These are phyloP conservation scores for Penicillium paradoxum DNA, from an alignment of 495 filamentous ascomycete species.

Conservation along the genomic window DNA sequence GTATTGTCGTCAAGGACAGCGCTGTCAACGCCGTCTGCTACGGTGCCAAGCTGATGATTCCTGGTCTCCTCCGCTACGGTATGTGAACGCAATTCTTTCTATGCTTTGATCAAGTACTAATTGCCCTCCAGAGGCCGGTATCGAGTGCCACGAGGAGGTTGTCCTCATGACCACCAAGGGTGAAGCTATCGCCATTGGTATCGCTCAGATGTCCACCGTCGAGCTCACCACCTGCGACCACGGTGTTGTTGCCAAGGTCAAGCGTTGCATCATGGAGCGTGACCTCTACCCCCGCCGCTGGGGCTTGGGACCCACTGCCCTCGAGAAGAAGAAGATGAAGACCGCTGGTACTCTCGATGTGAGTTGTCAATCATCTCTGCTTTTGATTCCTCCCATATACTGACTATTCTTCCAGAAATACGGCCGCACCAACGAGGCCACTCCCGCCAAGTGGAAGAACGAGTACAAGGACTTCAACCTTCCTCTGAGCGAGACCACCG, in stretches of 20 bases:
- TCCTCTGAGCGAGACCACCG: constrained; percentile 37
- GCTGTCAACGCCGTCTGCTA: constrained; percentile 96
- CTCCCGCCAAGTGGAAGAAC: constrained; percentile 83
- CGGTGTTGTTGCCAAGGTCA: constrained; percentile 94
- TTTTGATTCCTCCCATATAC: background rate
- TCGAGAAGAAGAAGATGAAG: constrained; percentile 99
- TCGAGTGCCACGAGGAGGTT: constrained; percentile 86
- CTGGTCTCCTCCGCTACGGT: constrained; percentile 86
- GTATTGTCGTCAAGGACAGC: constrained; percentile 96
- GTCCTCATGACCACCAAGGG: constrained; percentile 98
- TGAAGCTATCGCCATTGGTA: constrained; percentile 92
- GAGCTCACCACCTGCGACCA: constrained; percentile 91
- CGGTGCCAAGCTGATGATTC: constrained; percentile 97
- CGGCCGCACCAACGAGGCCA: constrained; percentile 84
- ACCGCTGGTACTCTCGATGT: constrained; percentile 92
- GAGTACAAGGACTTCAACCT: constrained; percentile 84
- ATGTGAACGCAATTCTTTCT: constrained; percentile 21
- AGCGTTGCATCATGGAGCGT: constrained; percentile 98
- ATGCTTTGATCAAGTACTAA: constrained; percentile 24
- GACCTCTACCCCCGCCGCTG: constrained; percentile 92
- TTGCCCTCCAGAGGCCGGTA: constrained; percentile 60
- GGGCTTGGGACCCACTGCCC: constrained; percentile 85
- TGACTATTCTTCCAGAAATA: constrained; percentile 59
- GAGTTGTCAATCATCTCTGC: constrained; percentile 22
- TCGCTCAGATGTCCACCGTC: constrained; percentile 92